Base-by-base conservation (phyloP, 192 early-diverging fungal genomes). In the Lobosporangium transversale region DNA sequence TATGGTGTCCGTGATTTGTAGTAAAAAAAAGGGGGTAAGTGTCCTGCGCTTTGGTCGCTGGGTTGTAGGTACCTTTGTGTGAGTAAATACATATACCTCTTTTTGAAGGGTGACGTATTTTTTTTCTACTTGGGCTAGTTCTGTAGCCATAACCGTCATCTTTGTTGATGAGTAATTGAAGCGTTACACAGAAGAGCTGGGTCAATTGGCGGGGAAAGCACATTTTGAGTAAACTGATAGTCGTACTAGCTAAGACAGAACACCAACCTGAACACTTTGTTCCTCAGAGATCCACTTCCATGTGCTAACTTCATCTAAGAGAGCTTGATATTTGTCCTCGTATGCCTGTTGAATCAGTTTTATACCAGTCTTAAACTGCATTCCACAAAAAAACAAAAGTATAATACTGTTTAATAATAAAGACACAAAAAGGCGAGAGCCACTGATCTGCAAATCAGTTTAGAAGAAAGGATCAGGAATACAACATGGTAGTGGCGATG, bases 271-370 rank as follows among this genome's bases (percentile, higher is more conserved):
- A 0, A 45, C 65, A 36, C 58, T 61, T 27, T 67, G 73, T 14
- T 76, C 73, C 45, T 67, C 73, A 11, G 73, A 66, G 40, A 76
- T 62, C 63, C 73, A 67, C 35, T 76, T 76, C 73, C 73, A 76
- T 1, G 48, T 61, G 52, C 67, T 62, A 27, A 55, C 58, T 42
- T 76, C 73, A 14, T 76, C 73, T 17, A 62, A 21, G 12, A 76
- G 53, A 3, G 73, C 53, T 32, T 76, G 73, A 33, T 62, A 50
- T 29, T 66, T 66, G 14, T 76, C 73, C 43, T 76, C 64, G 48
- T 76, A 76, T 6, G 73, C 73, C 47, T 76, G 73, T 24, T 67
- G 73, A 24, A 76, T 45, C 26, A 76, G 26, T n/a, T 76, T 66
- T 33, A 76, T 48, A 6, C 73, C 73, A 15, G 73, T 31, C 53